Conservation (phyloP, 164 flowering plant species). For the Taxillus chinensis region DNA sequence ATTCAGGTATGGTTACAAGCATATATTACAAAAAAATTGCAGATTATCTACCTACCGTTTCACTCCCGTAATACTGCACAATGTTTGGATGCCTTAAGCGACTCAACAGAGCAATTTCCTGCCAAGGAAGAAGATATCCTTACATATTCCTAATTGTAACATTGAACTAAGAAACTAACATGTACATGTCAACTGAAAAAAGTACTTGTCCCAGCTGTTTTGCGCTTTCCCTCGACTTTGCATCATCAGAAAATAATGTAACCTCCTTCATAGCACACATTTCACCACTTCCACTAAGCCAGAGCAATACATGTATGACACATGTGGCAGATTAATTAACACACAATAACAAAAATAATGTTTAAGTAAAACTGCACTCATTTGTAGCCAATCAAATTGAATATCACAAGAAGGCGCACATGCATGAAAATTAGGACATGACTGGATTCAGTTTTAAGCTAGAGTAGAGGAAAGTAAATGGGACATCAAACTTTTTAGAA, state of each 20-base stretch:
- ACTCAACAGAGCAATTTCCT: conserved; percentile 80
- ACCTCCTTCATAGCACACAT: conserved; percentile 99
- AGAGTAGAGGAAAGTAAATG: no score
- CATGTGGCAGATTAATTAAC: not conserved
- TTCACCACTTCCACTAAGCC: conserved; percentile 77
- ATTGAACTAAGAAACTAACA: not conserved
- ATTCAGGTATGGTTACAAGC: not conserved
- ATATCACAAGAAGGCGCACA: not conserved
- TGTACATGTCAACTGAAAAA: conserved; percentile 1
- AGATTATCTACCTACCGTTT: conserved; percentile 44
- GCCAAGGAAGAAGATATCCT: conserved; percentile 11
- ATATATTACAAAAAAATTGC: not conserved
- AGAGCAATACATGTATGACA: conserved; percentile 1
- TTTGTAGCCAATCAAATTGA: not conserved
- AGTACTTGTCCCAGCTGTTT: conserved; percentile 83
- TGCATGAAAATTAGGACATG: not conserved
- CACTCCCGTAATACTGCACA: conserved; percentile 86
- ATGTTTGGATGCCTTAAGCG: conserved; percentile 83
- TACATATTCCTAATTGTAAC: not conserved
- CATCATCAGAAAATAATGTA: conserved; percentile 80
- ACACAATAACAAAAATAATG: not conserved
- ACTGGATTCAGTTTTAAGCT: no score
- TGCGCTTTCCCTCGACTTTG: conserved; percentile 92
- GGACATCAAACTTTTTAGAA: not conserved
- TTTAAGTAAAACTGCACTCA: not conserved